Conservation (phyloP, 202 grass and related monocot species). For the Schoenoplectus triqueter region DNA sequence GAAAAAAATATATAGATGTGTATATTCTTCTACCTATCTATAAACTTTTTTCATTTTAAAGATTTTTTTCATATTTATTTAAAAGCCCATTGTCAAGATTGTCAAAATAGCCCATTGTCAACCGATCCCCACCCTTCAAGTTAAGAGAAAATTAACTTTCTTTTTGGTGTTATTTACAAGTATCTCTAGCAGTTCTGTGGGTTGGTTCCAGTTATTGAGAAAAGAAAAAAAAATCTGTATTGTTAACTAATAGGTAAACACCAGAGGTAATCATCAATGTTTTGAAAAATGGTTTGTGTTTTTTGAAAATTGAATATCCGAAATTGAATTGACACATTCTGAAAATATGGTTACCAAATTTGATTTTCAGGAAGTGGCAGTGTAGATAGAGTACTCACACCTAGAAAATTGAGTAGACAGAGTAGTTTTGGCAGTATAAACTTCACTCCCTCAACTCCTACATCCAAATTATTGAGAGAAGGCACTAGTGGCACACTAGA, state of each 20-base stretch:
- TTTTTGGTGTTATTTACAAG: slow-evolving; percentile 10
- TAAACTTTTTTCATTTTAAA: too few relatives aligned
- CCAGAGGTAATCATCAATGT: neutral
- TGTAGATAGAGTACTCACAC: slow-evolving; percentile 72
- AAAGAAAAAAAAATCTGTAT: neutral
- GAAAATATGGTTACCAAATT: slow-evolving; percentile 1
- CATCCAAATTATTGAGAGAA: slow-evolving; percentile 44
- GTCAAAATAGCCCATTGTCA: too few relatives aligned
- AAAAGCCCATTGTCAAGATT: too few relatives aligned
- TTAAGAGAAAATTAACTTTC: neutral
- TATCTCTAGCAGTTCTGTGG: neutral
- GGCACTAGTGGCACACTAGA: slow-evolving; percentile 55
- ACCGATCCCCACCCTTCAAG: neutral
- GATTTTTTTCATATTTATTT: too few relatives aligned
- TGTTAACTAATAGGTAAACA: slow-evolving; percentile 22
- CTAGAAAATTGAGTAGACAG: slow-evolving; percentile 74
- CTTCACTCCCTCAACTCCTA: slow-evolving; percentile 62
- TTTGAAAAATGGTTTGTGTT: neutral
- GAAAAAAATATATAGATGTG: too few relatives aligned
- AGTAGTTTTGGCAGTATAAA: slow-evolving; percentile 80
- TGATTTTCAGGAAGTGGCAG: slow-evolving; percentile 74
- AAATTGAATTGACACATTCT: neutral
- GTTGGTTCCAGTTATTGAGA: neutral
- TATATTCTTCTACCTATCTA: too few relatives aligned
- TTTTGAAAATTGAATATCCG: neutral